These are phyloP conservation scores for Candida ovalis DNA, from an alignment of 805 yeast genomes.

Conservation along the genomic window DNA sequence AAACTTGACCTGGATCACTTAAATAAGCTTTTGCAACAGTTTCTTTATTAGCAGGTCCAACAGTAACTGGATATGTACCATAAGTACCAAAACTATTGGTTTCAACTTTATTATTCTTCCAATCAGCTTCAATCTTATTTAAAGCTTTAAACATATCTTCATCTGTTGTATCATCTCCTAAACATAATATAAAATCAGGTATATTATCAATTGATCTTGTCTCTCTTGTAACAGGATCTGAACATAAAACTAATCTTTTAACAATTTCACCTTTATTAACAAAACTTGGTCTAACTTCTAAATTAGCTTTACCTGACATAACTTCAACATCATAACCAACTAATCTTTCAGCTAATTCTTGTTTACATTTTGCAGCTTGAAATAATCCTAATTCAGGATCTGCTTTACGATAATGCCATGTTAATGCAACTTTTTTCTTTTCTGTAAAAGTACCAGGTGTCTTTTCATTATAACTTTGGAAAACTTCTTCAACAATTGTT, in stretches of 20 bases:
- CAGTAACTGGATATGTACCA: conserved; percentile 82
- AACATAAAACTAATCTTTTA: conserved; percentile 63
- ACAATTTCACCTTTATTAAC: conserved; percentile 98
- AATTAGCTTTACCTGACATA: conserved; percentile 95
- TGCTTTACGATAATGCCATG: conserved; percentile 96
- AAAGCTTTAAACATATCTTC: conserved; percentile 94
- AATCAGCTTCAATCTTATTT: conserved; percentile 52
- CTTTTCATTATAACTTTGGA: conserved; percentile 71
- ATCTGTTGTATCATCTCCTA: conserved; percentile 96
- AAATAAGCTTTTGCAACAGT: conserved; percentile 85
- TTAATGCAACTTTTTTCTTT: conserved; percentile 85
- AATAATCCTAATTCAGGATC: conserved; percentile 91
- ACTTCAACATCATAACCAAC: conserved; percentile 80
- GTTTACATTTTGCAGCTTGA: conserved; percentile 73
- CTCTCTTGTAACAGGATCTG: conserved; percentile 45
- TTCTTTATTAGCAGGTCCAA: conserved; percentile 85
- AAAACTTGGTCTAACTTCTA: conserved; percentile 94
- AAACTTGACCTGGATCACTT: conserved; percentile 76
- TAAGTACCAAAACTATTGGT: conserved; percentile 46
- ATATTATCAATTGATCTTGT: conserved; percentile 35
- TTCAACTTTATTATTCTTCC: conserved; percentile 42
- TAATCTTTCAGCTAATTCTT: conserved; percentile 57
- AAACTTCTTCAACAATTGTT: conserved; percentile 67
- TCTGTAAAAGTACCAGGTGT: conserved; percentile 91
- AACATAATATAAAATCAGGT: conserved; percentile 83